These are phyloP conservation scores for Gastrolobium villosum DNA, from an alignment of 306 rosid genomes.

Conservation along the genomic window DNA sequence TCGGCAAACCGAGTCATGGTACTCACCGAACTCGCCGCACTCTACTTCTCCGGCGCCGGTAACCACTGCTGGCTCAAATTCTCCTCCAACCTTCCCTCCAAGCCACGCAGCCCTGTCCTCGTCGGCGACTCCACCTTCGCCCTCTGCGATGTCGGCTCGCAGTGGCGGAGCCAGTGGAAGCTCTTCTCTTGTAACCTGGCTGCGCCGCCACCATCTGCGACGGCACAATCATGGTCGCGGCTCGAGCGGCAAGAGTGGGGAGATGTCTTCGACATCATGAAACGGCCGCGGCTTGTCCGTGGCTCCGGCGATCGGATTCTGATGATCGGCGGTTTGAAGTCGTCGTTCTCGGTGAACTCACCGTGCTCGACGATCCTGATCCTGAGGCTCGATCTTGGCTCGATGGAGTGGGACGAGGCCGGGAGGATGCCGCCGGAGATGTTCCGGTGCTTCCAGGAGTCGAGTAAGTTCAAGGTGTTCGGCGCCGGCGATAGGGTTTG, in stretches of 20 bases:
- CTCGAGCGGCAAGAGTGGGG: slow-evolving; percentile 85
- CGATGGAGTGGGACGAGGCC: slow-evolving; percentile 86
- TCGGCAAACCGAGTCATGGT: slow-evolving; percentile 78
- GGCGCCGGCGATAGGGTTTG: slow-evolving; percentile 79
- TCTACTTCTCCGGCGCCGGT: slow-evolving; percentile 60
- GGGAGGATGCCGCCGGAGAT: slow-evolving; percentile 87
- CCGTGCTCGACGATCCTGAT: slow-evolving; percentile 84
- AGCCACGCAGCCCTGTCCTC: slow-evolving; percentile 88
- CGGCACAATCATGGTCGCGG: slow-evolving; percentile 66
- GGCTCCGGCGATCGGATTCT: slow-evolving; percentile 65
- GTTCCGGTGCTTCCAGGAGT: slow-evolving; percentile 80
- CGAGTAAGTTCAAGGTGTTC: slow-evolving; percentile 85
- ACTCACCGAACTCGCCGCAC: slow-evolving; percentile 83
- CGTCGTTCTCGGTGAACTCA: slow-evolving; percentile 75
- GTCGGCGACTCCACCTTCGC: slow-evolving; percentile 72
- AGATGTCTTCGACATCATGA: slow-evolving; percentile 83
- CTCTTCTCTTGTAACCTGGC: slow-evolving; percentile 63
- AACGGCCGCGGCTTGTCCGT: slow-evolving; percentile 80
- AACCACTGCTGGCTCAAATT: slow-evolving; percentile 68
- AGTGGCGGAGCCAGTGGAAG: slow-evolving; percentile 94
- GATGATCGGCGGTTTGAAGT: slow-evolving; percentile 89
- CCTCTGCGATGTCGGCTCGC: slow-evolving; percentile 92
- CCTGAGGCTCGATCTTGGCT: slow-evolving; percentile 72
- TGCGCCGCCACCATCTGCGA: slow-evolving; percentile 4
- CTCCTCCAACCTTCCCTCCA: slow-evolving; percentile 83